These are phyloP conservation scores for Yarrowia osloensis DNA, from an alignment of 805 yeast species.

Conservation along the genomic window DNA sequence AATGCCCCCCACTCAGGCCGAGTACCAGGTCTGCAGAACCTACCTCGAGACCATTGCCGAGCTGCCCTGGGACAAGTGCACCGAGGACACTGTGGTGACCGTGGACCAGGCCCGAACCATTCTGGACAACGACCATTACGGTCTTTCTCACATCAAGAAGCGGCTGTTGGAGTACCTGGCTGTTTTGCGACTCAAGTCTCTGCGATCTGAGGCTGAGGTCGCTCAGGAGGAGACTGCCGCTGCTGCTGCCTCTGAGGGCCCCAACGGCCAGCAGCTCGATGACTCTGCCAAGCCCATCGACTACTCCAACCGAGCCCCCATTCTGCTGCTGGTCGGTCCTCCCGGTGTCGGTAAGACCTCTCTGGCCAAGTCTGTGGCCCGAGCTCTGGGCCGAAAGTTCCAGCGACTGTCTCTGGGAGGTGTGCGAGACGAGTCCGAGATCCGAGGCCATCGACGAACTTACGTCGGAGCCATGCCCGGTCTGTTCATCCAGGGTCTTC, in stretches of 20 bases:
- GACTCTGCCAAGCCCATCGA: slow-evolving; percentile 22
- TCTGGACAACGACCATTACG: slow-evolving; percentile 77
- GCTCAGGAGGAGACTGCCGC: slow-evolving; percentile 33
- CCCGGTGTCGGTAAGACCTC: slow-evolving; percentile 95
- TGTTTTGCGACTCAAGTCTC: slow-evolving; percentile 59
- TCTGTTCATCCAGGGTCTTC: slow-evolving; percentile 68
- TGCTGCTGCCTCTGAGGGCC: not conserved
- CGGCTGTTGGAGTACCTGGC: slow-evolving; percentile 78
- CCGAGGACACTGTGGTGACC: slow-evolving; percentile 44
- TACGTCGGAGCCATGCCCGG: slow-evolving; percentile 95
- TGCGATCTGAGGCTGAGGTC: not conserved
- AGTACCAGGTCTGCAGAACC: slow-evolving; percentile 47
- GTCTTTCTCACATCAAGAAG: slow-evolving; percentile 70
- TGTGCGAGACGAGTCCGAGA: slow-evolving; percentile 82
- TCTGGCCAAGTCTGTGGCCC: slow-evolving; percentile 77
- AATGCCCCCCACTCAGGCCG: slow-evolving; percentile 48
- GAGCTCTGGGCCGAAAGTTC: slow-evolving; percentile 68
- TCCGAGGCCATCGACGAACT: slow-evolving; percentile 87
- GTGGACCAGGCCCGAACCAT: slow-evolving; percentile 55
- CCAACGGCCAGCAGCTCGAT: not conserved
- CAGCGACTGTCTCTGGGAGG: slow-evolving; percentile 87
- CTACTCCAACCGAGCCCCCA: slow-evolving; percentile 56
- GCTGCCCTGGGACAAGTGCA: slow-evolving; percentile 44
- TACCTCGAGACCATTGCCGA: slow-evolving; percentile 47
- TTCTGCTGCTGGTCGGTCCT: slow-evolving; percentile 80